Percentiles rank a stretch among this genome's conserved stretches.
phyloP scores from a whole-genome alignment of 768 basidiomycete species.

The Russula ochroleuca region DNA sequence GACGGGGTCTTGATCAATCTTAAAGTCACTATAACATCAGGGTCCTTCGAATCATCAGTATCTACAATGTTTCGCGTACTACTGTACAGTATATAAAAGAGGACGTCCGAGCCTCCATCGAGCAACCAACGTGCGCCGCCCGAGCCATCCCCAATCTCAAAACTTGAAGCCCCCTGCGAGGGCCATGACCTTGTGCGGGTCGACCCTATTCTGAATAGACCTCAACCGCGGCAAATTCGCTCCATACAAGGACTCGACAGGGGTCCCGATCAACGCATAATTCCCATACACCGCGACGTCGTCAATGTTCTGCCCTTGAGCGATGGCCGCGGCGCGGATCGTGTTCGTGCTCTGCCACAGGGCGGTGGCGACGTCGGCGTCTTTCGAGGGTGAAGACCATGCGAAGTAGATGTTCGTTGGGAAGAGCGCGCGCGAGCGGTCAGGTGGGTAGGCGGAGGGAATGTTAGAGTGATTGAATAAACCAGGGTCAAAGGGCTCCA shows the following conservation, averaged over 20 bases:
- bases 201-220: constrained; percentile 13
- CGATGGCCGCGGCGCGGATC: constrained; percentile 11
- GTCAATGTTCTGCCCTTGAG: constrained; percentile 24
- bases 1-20: too few species aligned
- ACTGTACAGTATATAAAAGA: neutral
- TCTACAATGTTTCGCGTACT: neutral
- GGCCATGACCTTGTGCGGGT: constrained; percentile 27
- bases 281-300: constrained; percentile 24
- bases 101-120: neutral
- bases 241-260: constrained; percentile 24
- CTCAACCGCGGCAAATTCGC: constrained; percentile 22
- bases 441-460: constrained; percentile 26
- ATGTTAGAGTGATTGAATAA: constrained; percentile 12
- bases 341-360: neutral
- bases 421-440: constrained; percentile 23
- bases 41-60: neutral
- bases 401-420: constrained; percentile 26
- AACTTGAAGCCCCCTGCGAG: constrained; percentile 29
- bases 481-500: constrained; percentile 22
- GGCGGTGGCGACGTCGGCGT: neutral
- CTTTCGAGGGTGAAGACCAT: constrained; percentile 5
- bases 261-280: constrained; percentile 26
- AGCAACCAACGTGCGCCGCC: neutral
- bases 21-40: neutral
- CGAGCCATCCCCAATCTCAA: constrained; percentile 4